Percentiles rank a stretch among this genome's conserved stretches.
These are phyloP conservation scores for Venturia nashicola DNA, from an alignment of 2,329 filamentous ascomycete species.

Conservation along the genomic window DNA sequence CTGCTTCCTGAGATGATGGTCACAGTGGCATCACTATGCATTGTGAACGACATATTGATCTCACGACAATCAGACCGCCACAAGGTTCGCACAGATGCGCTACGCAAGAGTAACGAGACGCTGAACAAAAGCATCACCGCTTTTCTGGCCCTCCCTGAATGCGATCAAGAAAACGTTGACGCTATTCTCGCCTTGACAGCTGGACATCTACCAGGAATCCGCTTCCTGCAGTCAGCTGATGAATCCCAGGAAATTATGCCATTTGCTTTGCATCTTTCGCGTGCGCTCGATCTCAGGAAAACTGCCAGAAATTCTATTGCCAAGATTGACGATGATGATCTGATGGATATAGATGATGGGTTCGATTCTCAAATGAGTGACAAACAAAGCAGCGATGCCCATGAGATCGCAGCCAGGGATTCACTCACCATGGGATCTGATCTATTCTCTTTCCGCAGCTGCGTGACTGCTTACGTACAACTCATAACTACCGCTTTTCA, in stretches of 20 bases:
- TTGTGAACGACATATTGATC: constrained; percentile 22
- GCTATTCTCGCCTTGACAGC: constrained; percentile 26
- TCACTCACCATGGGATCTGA: constrained; percentile 15
- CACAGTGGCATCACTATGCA: constrained; percentile 36
- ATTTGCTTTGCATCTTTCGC: constrained; percentile 21
- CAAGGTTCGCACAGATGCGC: constrained; percentile 15
- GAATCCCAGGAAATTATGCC: constrained; percentile 18
- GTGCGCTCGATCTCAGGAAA: constrained; percentile 15
- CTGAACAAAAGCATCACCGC: constrained; percentile 20
- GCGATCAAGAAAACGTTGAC: constrained; percentile 31
- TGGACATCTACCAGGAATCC: constrained; percentile 20
- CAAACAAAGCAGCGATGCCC: neutral
- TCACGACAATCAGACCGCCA: constrained; percentile 16
- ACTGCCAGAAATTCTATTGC: neutral
- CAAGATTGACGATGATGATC: constrained; percentile 27
- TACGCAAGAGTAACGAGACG: constrained; percentile 16
- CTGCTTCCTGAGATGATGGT: constrained; percentile 39
- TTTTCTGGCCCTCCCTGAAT: constrained; percentile 25
- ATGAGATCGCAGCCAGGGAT: constrained; percentile 2
- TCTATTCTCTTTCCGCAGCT: constrained; percentile 19
- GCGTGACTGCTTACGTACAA: constrained; percentile 9
- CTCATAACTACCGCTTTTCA: constrained; percentile 7
- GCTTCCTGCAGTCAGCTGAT: constrained; percentile 9
- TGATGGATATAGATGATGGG: constrained; percentile 56
- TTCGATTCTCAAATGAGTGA: constrained; percentile 42